Percentiles rank a stretch among this genome's conserved stretches.
Conservation (phyloP, 768 basidiomycete species). For the Albatrellus ellisii region DNA sequence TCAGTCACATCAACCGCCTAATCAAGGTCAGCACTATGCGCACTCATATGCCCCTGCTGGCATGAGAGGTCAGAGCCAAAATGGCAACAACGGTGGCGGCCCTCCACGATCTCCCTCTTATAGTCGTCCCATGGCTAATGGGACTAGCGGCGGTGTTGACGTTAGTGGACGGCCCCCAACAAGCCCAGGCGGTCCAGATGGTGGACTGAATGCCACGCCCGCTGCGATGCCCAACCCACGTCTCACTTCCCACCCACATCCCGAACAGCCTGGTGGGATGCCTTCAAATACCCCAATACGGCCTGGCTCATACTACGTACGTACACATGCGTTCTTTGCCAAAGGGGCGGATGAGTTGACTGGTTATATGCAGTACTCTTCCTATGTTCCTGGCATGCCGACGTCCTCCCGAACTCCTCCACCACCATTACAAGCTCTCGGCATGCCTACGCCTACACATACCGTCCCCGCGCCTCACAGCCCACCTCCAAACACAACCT, state of each 20-base stretch:
- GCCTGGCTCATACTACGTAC: conserved; percentile 46
- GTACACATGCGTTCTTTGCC: conserved; percentile 19
- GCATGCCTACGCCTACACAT: conserved; percentile 32
- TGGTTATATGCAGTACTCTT: conserved; percentile 23
- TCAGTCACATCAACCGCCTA: conserved; percentile 31
- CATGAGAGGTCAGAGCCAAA: conserved; percentile 8
- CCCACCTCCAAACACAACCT: conserved; percentile 40
- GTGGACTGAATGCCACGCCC: conserved; percentile 31
- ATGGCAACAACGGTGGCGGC: conserved; percentile 8
- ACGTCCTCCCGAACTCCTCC: conserved; percentile 59
- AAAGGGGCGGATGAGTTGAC: conserved; percentile 7
- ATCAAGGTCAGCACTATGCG: conserved; percentile 29
- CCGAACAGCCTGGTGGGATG: conserved; percentile 40
- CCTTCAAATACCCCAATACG: conserved; percentile 36
- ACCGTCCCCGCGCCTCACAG: conserved; percentile 39
- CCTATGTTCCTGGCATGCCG: conserved; percentile 37
- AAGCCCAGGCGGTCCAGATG: conserved; percentile 25
- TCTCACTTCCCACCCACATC: conserved; percentile 44
- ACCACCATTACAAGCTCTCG: conserved; percentile 39
- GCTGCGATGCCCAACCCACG: conserved; percentile 53
- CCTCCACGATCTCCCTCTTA: conserved; percentile 55
- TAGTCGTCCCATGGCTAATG: conserved; percentile 38
- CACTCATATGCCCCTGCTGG: conserved; percentile 23
- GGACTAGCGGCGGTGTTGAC: conserved; percentile 28
- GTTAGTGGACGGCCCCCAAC: conserved; percentile 30